These are phyloP conservation scores for Solanum ossicruentum DNA, from an alignment of 257 asterid genomes.

Conservation along the genomic window DNA sequence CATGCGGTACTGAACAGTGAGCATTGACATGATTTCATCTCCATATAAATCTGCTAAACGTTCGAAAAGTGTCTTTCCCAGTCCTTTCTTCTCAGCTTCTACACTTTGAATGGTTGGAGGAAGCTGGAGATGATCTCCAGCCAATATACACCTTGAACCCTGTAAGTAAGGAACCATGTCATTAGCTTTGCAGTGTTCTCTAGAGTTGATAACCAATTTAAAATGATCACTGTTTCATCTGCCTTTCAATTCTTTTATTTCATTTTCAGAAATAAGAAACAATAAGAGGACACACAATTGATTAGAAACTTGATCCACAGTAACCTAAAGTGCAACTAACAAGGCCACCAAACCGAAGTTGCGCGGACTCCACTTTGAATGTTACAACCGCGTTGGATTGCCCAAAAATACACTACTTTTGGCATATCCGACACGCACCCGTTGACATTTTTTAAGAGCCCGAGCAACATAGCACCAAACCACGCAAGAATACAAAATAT, in stretches of 20 bases:
- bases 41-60: conserved; percentile 85
- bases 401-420: too few relatives aligned
- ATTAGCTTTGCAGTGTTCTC: conserved; percentile 1
- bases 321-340: background rate
- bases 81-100: conserved; percentile 91
- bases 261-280: background rate
- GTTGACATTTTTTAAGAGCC: too few relatives aligned
- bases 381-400: too few relatives aligned
- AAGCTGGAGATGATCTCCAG: conserved; percentile 97
- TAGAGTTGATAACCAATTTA: background rate
- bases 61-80: conserved; percentile 91
- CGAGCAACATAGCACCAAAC: too few relatives aligned
- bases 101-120: conserved; percentile 98
- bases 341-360: background rate
- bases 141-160: conserved; percentile 89
- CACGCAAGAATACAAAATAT: background rate
- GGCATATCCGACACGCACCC: too few relatives aligned
- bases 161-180: conserved; percentile 12
- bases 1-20: conserved; percentile 98
- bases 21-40: conserved; percentile 75
- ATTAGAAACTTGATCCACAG: background rate
- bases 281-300: background rate
- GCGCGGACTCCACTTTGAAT: too few relatives aligned
- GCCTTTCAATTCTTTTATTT: background rate
- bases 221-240: background rate